Conservation (phyloP, 352 stramenopile genomes). For the Phytophthora pini region DNA sequence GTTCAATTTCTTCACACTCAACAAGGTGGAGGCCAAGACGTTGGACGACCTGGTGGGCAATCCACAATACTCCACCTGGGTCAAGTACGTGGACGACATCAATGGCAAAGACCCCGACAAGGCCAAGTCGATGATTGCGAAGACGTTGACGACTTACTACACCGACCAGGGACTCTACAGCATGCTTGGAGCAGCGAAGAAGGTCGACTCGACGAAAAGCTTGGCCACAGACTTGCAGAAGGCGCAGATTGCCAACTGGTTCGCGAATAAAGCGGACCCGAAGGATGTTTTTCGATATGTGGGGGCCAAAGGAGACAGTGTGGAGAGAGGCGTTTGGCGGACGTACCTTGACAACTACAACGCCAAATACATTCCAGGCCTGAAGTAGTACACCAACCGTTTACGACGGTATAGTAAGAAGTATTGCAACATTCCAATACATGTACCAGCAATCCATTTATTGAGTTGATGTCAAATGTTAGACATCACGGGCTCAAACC, state of each 20-base stretch:
- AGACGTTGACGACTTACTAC: constrained; percentile 9
- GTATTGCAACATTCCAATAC: too few relatives aligned
- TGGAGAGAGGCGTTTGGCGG: not conserved
- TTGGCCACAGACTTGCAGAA: constrained; percentile 9
- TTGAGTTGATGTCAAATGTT: too few relatives aligned
- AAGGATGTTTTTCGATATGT: not conserved
- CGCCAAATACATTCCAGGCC: not conserved
- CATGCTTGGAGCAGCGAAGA: constrained; percentile 4
- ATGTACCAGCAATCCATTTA: too few relatives aligned
- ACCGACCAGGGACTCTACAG: not conserved
- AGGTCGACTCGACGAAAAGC: not conserved
- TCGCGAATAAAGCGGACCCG: not conserved
- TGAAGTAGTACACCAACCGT: not conserved
- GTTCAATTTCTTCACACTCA: not conserved
- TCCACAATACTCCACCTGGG: constrained; percentile 7
- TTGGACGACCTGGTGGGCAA: constrained; percentile 2
- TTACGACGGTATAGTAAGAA: too few relatives aligned
- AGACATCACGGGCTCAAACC: too few relatives aligned
- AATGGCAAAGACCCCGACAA: constrained; percentile 2
- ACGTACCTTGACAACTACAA: not conserved
- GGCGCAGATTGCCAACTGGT: constrained; percentile 11
- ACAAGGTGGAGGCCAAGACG: not conserved
- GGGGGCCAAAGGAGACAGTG: not conserved
- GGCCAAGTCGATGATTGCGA: not conserved
- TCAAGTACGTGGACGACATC: constrained; percentile 14